Percentiles rank a stretch among this genome's conserved stretches.
Conservation (phyloP, 2,329 filamentous ascomycete species). For the Elsinoe fawcettii region DNA sequence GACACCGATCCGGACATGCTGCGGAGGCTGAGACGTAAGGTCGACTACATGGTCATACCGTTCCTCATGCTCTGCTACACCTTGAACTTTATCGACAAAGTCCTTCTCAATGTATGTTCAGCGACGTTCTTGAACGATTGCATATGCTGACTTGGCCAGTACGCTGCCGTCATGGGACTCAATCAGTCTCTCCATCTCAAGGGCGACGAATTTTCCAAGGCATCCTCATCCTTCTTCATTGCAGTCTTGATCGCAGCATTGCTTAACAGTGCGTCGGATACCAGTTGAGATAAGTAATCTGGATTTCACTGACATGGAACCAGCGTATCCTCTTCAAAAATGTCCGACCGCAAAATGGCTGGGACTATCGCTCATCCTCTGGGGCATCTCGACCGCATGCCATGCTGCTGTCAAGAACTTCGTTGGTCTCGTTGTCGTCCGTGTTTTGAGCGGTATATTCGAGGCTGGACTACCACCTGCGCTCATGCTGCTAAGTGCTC, state of each 20-base stretch:
- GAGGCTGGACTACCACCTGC: constrained; percentile 60
- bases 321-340: constrained; percentile 40
- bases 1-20: neutral
- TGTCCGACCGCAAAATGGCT: constrained; percentile 54
- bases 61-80: constrained; percentile 56
- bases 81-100: constrained; percentile 58
- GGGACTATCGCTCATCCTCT: constrained; percentile 52
- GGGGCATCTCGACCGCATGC: constrained; percentile 52
- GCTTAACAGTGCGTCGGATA: constrained; percentile 43
- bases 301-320: neutral
- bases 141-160: constrained; percentile 34
- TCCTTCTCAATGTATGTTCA: constrained; percentile 50
- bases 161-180: constrained; percentile 60
- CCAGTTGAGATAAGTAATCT: neutral
- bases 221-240: constrained; percentile 57
- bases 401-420: constrained; percentile 55
- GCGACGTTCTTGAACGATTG: neutral
- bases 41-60: constrained; percentile 20
- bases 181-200: constrained; percentile 46
- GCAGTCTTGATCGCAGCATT: constrained; percentile 53
- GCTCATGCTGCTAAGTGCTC: constrained; percentile 57
- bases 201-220: constrained; percentile 55
- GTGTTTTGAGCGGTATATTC: constrained; percentile 60
- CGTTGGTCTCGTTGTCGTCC: constrained; percentile 48
- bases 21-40: neutral